Conservation (phyloP, 129 eudicot genomes). For the Chrysanthemum makinoi region DNA sequence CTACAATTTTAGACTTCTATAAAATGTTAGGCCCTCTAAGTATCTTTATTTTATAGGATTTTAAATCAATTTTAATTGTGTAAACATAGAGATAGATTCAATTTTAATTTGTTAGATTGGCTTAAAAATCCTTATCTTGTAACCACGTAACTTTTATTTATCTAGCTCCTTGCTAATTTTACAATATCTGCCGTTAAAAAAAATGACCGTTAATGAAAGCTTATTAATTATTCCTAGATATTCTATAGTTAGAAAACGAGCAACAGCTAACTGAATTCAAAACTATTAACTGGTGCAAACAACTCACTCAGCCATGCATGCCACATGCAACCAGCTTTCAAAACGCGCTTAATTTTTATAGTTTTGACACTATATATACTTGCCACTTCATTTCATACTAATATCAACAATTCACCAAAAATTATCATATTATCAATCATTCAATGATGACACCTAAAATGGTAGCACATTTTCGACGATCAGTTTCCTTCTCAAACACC, state of each 20-base stretch:
- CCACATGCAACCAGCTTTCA: constrained; percentile 31
- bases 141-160: too few relatives aligned
- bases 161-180: too few relatives aligned
- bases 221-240: too few relatives aligned
- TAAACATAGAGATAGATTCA: too few relatives aligned
- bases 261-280: constrained; percentile 21
- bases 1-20: too few relatives aligned
- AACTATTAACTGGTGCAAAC: constrained; percentile 17
- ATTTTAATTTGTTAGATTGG: too few relatives aligned
- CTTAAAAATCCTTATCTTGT: too few relatives aligned
- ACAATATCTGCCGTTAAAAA: too few relatives aligned
- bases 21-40: too few relatives aligned
- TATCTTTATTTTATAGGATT: too few relatives aligned
- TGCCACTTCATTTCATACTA: neutral
- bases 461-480: constrained; percentile 61
- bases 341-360: constrained; percentile 25
- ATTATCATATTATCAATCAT: neutral
- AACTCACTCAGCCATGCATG: constrained; percentile 6
- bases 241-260: neutral
- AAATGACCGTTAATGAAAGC: too few relatives aligned
- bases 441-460: constrained; percentile 55
- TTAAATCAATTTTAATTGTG: too few relatives aligned
- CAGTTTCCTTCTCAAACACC: constrained; percentile 56
- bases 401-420: neutral
- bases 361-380: constrained; percentile 29